Base-by-base conservation (phyloP, 768 basidiomycete genomes). In the Rhodotorula paludigena region DNA sequence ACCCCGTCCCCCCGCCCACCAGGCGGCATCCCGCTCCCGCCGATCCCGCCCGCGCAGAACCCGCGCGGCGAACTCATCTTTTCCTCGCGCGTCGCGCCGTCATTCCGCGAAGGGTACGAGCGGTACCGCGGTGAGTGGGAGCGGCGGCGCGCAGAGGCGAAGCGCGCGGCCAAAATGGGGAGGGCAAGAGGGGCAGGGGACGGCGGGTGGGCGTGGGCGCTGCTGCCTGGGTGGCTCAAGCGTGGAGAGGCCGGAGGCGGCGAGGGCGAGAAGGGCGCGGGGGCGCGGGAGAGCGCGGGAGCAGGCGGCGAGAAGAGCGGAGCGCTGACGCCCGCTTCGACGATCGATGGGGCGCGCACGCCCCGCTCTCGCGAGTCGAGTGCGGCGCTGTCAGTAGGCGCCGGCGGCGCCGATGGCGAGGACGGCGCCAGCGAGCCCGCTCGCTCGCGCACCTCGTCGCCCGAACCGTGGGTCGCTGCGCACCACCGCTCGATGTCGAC, bases 61-160 rank as follows among this genome's bases (percentile, higher is more conserved):
- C 92, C 94, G 6, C 87, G 93, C 21, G 94, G 96, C 57, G 96
- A 99, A 76, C 85, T 99, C 66, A 96, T 98, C 62, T 96, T 99
- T 79, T 92, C 89, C 5, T 89, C 87, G 18, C 86, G 89, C 53
- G 88, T 99, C 28, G 88, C 90, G 66, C 83, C 83, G 58, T 75
- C 78, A 28, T 98, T 98, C 78, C 82, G 89, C 32, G 96, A 98
- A 62, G 84, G 87, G 0, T 99, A 99, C 79, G 93, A 97, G 78
- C 84, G 90, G 23, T 92, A 97, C 78, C 85, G 94, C 30, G 81
- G 85, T 15, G 86, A 86, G 38, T 98, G 96, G 78, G 94, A 97
- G 79, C 81, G 86, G 45, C 44, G 73, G 48, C 49, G 71, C 28
- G 56, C 38, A n/a, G 69, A 67, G 33, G 56, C 63, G n/a, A 32